Evolutionary conservation across 495 filamentous ascomycete genomes (phyloP), one percentile per base, ranked within the genome.

Genomic region (Penicillium soppii): DNA sequence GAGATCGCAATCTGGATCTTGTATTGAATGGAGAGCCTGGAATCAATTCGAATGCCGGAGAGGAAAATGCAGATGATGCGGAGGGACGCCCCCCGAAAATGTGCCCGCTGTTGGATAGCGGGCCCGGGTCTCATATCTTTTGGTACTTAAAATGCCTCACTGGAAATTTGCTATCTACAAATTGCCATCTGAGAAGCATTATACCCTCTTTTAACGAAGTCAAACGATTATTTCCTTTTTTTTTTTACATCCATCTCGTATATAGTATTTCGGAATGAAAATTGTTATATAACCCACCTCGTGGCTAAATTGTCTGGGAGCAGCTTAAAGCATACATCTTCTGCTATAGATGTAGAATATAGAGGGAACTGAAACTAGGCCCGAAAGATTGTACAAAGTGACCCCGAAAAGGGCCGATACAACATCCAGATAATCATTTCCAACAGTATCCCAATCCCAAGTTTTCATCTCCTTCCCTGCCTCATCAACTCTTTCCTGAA

Each of bases 401-500:
- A n/a, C n/a, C n/a, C n/a, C n/a, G n/a, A n/a, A n/a, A n/a, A n/a
- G n/a, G n/a, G n/a, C n/a, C n/a, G n/a, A n/a, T n/a, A n/a, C 36
- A 52, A 57, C 52, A 32, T 3, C 0, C 16, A 57, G 15, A 32
- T 52, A 47, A 3, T 45, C 21, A 27, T 23, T 21, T 23, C 43
- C 47, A 30, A 4, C 35, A 5, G 45, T 16, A 23, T 37, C 37
- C 58, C 58, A 61, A 23, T 57, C 54, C 58, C 58, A 57, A 13
- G 22, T 44, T 20, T 57, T 52, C 12, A 61, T 44, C 2, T 39
- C 10, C n/a, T 7, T 10, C 1, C 52, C 36, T 25, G 46, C 54
- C 20, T 49, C 38, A 41, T 45, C 54, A 10, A 54, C 50, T 46
- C 58, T 52, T 32, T 56, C 56, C 48, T 62, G 54, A 22, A 52